Base-by-base conservation (phyloP, 2,329 filamentous ascomycete genomes). In the Talaromyces sp. region DNA sequence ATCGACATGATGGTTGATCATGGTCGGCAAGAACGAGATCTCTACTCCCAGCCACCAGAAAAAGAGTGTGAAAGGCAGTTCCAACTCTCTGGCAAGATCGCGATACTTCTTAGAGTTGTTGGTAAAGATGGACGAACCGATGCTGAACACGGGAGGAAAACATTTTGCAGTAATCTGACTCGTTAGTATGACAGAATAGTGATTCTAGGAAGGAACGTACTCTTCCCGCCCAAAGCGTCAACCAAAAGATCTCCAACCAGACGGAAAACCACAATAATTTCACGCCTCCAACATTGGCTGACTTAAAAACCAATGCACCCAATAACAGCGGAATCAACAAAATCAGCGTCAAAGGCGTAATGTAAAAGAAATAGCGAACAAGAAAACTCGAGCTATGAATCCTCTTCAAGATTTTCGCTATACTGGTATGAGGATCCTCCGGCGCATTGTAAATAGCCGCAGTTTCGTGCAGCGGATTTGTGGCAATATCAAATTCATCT, bases 211-310 rank as follows among this genome's bases (percentile, higher is more conserved):
- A n/a, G 6, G 1, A 37, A 75, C 78, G 72, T 74, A 83, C 80
- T 72, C 87, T 78, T 62, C 86, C 90, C 22, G 90, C 89, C 94
- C 94, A 98, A 0, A 97, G 83, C 0, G 92, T 92, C 68, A 94
- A 83, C 94, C 94, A 98, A 31, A 97, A 85, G 49, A 97, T 92
- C 77, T 97, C 91, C 19, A 97, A 84, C 94, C 94, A 98, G 68
- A 97, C 92, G 35, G 91, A 91, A 73, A 98, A 97, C 94, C 94
- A 98, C 66, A 92, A 81, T 52, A 97, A 81, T 68, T 87, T 74
- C 0, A 97, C 92, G 22, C 90, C 92, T 0, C 92, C 92, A 2
- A 90, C 85, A 13, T 85, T 87, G 1, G 89, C 81, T 58, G 84
- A 69, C n/a, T 81, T 79, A 67, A 84, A 90, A 1, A 85, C 68